A percentile compares a stretch with the other conserved stretches of the same genome.
Evolutionary conservation across 192 early-diverging fungal genomes (phyloP).

Genomic region (Entrophospora sp.): DNA sequence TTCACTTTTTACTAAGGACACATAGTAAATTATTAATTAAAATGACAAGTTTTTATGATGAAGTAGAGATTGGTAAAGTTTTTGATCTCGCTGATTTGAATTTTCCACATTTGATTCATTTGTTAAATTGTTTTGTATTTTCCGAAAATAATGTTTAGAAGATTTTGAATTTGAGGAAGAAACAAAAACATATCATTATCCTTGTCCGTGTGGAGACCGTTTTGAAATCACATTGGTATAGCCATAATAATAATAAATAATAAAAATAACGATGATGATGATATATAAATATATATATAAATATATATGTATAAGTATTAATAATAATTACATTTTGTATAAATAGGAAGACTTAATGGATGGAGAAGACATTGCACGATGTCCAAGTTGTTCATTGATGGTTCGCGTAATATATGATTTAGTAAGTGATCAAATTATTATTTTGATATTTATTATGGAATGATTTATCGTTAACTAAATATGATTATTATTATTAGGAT

Average conservation of each 20-base stretch:
- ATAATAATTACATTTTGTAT: too few relatives aligned
- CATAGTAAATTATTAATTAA: not conserved
- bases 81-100: not conserved
- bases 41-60: conserved; percentile 48
- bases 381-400: conserved; percentile 89
- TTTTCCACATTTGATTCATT: not conserved
- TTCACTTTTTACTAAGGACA: too few relatives aligned
- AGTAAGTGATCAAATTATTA: conserved; percentile 1
- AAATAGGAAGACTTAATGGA: conserved; percentile 60
- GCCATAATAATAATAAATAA: too few relatives aligned
- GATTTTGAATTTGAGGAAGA: conserved; percentile 93
- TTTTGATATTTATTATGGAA: not conserved
- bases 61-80: conserved; percentile 44
- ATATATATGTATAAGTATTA: too few relatives aligned
- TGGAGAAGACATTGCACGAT: conserved; percentile 83
- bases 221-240: conserved; percentile 82
- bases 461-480: not conserved
- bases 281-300: too few relatives aligned
- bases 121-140: conserved; percentile 11
- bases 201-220: conserved; percentile 94
- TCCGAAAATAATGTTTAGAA: conserved; percentile 32
- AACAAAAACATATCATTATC: conserved; percentile 73
- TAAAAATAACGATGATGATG: too few relatives aligned
- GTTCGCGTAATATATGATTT: conserved; percentile 88
- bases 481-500: not conserved